Percentiles rank a stretch among this genome's conserved stretches.
phyloP scores from a whole-genome alignment of 2,329 filamentous ascomycete species.

The Trichophyton simii region DNA sequence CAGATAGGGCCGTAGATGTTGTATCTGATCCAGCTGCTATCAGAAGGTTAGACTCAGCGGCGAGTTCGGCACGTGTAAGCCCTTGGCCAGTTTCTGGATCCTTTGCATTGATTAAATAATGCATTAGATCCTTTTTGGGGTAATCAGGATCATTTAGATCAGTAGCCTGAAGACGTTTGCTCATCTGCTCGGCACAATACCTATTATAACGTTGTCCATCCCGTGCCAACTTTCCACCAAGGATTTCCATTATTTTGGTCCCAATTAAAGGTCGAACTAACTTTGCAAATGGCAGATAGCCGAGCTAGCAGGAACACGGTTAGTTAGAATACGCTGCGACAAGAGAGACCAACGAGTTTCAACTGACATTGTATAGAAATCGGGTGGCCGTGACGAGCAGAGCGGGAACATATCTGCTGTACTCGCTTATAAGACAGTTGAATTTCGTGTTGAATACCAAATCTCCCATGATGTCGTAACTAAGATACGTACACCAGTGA shows the following conservation, averaged over 20 bases:
- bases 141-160: slow-evolving; percentile 14
- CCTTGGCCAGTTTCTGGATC: slow-evolving; percentile 35
- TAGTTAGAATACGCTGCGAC: background rate
- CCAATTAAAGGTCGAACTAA: slow-evolving; percentile 9
- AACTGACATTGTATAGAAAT: slow-evolving; percentile 12
- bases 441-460: slow-evolving; percentile 24
- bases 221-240: slow-evolving; percentile 10
- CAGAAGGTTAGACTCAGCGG: slow-evolving; percentile 36
- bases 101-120: slow-evolving; percentile 35
- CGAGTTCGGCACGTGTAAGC: slow-evolving; percentile 35
- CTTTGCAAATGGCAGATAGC: slow-evolving; percentile 7
- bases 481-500: slow-evolving; percentile 19
- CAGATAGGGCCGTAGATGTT: slow-evolving; percentile 25
- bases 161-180: slow-evolving; percentile 26
- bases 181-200: slow-evolving; percentile 26
- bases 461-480: slow-evolving; percentile 27
- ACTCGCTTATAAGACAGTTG: slow-evolving; percentile 16
- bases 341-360: background rate
- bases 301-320: slow-evolving; percentile 8
- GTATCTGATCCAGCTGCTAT: slow-evolving; percentile 39
- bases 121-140: slow-evolving; percentile 36
- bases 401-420: slow-evolving; percentile 20
- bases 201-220: slow-evolving; percentile 8
- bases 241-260: slow-evolving; percentile 8
- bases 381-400: slow-evolving; percentile 12